phyloP scores from a whole-genome alignment of 495 filamentous ascomycete genomes.

The Trichoderma virens region DNA sequence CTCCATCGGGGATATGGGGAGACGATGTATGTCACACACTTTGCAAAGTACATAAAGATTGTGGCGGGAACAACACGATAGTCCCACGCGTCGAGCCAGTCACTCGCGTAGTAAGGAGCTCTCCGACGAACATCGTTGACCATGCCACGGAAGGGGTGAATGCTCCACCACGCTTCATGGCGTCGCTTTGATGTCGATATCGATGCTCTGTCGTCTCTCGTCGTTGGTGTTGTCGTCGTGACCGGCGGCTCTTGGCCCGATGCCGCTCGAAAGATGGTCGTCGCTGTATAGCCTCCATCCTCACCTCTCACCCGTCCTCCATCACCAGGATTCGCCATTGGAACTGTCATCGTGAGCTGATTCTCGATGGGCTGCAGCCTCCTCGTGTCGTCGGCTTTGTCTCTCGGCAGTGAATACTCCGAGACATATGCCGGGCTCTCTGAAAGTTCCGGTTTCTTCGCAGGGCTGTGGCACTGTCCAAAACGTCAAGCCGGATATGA shows the following conservation, averaged over 20 bases:
- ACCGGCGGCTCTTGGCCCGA: neutral
- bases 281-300: neutral
- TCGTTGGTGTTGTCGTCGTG: neutral
- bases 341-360: neutral
- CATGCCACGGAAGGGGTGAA: constrained; percentile 60
- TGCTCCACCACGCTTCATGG: constrained; percentile 47
- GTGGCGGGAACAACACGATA: constrained; percentile 76
- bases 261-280: neutral
- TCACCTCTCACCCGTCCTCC: neutral
- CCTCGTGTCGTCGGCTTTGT: neutral
- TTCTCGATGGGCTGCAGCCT: neutral
- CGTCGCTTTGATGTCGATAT: constrained; percentile 1
- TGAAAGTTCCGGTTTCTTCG: neutral
- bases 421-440: neutral
- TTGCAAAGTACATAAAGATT: constrained; percentile 87
- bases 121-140: constrained; percentile 63
- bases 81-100: constrained; percentile 79
- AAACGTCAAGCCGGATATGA: neutral
- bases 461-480: neutral
- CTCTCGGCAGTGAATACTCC: neutral
- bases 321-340: neutral
- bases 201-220: neutral
- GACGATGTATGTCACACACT: constrained; percentile 42
- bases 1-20: neutral
- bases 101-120: constrained; percentile 66